Base-by-base conservation (phyloP, 2,329 filamentous ascomycete species). In the Fusarium nelsonii region DNA sequence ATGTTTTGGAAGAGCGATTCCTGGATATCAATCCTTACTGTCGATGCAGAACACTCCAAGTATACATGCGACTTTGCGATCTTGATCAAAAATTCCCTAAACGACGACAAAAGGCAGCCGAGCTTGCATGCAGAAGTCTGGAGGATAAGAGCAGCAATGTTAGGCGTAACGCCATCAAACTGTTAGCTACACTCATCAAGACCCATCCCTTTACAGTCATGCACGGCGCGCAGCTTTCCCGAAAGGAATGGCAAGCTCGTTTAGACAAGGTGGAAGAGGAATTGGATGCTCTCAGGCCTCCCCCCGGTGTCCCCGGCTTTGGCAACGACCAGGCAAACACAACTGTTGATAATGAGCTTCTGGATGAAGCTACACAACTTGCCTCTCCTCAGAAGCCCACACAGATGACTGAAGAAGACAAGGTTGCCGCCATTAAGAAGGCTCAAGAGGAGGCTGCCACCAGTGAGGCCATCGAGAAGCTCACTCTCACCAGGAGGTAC, bases 81-180 rank as follows among this genome's bases (percentile, higher is more conserved):
- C 85, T 98, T n/a, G 93, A 97, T 46, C 93, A 95, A 69, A 98
- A 98, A 77, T 97, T 97, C 74, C 93, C 94, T 37, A 97, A 97
- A 81, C 88, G 94, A 57, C 87, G 96, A 63, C 94, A 97, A 78
- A 91, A 88, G 75, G 95, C 91, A 6, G 92, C 95, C 3, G 93
- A 97, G 77, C 84, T 97, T 28, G 94, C 96, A 2, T 90, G 92
- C 58, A 88, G 92, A 72, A 98, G 95, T 78, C 84, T 99, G 4
- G 93, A 97, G 78, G 97, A 99, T 82, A 98, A 97, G 84, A 98
- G 95, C 81, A 99, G 96, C 80, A 97, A 98, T 74, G 96, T 99
- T 33, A 88, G 96, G 65, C 88, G 94, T 61, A 98, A 98, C 77
- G 94, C 96, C 4, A 96, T 99, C 78, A 98, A 97, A 79, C 83